Conservation (phyloP, 2,329 filamentous ascomycete genomes). For the Thermothelomyces thermophilus region DNA sequence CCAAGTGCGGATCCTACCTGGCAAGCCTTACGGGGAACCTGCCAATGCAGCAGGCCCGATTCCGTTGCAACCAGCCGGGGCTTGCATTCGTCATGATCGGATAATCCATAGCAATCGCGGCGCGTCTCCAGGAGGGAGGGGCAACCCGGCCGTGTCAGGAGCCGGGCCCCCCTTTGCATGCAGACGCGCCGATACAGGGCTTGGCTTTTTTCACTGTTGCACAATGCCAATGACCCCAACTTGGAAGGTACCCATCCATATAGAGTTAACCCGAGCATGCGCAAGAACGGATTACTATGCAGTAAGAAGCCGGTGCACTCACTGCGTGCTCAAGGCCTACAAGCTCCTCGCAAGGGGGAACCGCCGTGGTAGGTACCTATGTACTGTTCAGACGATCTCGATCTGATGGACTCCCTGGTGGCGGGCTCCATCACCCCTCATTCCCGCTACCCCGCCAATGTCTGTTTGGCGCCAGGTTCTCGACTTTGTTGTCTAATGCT, state of each 20-base stretch:
- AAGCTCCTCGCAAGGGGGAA: too few relatives aligned
- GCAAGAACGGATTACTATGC: too few relatives aligned
- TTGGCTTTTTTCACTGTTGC: neutral
- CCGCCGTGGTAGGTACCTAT: too few relatives aligned
- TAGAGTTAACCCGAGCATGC: too few relatives aligned
- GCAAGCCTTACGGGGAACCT: conserved; percentile 1
- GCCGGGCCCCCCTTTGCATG: neutral
- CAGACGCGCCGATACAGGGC: neutral
- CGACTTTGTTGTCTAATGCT: conserved; percentile 15
- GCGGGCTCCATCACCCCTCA: too few relatives aligned
- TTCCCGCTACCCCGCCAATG: too few relatives aligned
- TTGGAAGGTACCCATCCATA: too few relatives aligned
- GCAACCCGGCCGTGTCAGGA: neutral
- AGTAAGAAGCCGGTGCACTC: too few relatives aligned
- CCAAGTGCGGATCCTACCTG: neutral
- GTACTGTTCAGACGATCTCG: too few relatives aligned
- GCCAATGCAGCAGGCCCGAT: neutral
- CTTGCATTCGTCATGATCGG: conserved; percentile 25
- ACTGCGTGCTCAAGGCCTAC: too few relatives aligned
- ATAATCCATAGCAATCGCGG: conserved; percentile 23
- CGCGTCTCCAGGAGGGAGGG: conserved; percentile 6
- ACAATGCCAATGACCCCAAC: too few relatives aligned
- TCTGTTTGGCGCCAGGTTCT: neutral
- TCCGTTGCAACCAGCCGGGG: neutral
- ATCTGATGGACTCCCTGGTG: too few relatives aligned